phyloP scores from a whole-genome alignment of 2,329 filamentous ascomycete species.

The Aspergillus tubingensis region DNA sequence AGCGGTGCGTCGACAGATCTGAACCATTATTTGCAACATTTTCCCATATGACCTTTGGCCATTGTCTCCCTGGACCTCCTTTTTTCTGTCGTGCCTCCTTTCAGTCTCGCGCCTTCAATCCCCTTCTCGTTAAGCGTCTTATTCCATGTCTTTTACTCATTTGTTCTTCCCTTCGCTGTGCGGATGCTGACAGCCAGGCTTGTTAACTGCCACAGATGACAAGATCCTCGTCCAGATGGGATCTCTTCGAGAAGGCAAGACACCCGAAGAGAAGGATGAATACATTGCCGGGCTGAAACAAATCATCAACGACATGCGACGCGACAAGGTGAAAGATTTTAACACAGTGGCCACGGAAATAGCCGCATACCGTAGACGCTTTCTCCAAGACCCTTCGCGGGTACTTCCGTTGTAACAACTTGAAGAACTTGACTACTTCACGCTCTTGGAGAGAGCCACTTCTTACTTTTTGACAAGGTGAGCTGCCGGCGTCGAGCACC shows the following conservation, averaged over 20 bases:
- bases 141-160: conserved; percentile 5
- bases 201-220: conserved; percentile 50
- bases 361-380: conserved; percentile 53
- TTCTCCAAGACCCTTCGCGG: conserved; percentile 49
- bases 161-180: conserved; percentile 27
- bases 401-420: conserved; percentile 48
- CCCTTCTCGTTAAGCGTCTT: too few species aligned
- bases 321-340: conserved; percentile 53
- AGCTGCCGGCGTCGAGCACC: conserved; percentile 19
- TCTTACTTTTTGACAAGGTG: conserved; percentile 23
- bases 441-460: conserved; percentile 4
- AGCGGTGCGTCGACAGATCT: conserved; percentile 67
- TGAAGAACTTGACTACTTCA: conserved; percentile 6
- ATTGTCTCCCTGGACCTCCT: conserved; percentile 15
- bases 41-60: conserved; percentile 17
- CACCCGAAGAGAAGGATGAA: conserved; percentile 45
- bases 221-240: conserved; percentile 54
- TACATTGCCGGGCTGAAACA: conserved; percentile 51
- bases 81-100: background rate
- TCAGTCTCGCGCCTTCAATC: too few species aligned
- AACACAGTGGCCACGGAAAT: conserved; percentile 51
- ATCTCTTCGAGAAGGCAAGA: conserved; percentile 48
- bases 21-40: conserved; percentile 28
- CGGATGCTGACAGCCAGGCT: conserved; percentile 43
- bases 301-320: conserved; percentile 53